Base-by-base conservation (phyloP, 176 grass and related monocot genomes). In the Eleusine indica region DNA sequence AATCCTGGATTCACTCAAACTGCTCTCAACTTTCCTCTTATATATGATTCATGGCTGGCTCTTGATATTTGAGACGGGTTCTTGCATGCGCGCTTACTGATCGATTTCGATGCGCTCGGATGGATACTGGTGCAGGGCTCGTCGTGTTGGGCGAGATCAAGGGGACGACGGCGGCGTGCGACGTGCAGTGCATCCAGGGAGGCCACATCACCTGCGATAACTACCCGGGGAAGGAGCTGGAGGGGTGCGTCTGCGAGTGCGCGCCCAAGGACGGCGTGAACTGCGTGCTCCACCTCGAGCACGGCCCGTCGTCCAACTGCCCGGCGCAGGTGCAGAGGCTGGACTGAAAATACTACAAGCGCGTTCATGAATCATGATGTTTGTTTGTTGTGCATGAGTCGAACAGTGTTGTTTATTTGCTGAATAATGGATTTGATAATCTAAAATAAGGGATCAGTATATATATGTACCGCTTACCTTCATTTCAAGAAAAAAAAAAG, bases 181-280 rank as follows among this genome's bases (percentile, higher is more conserved):
- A 7, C 11, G 61, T 75, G 38, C 21, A 25, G 78, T 90, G 88
- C 83, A 2, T 39, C 19, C 83, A 73, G 49, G 88, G 83, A 6
- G 88, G 72, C 1, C 30, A 86, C 88, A 78, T 90, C 77, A 86
- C 78, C 77, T 87, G 88, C 72, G 17, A 60, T 52, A 90, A 83
- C 78, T 89, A 89, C 78, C 63, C 44, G 44, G 9, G 11, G 2
- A 8, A 38, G 25, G 66, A 78, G 83, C 72, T 87, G 73, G 54
- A 82, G 4, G 78, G 78, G 4, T 90, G 88, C 37, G 84, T 0
- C 1, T 90, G 82, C 82, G 0, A 62, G 15, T 85, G 87, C 53
- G 82, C 82, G 15, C 87, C 82, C 16, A 28, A 56, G 51, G 21
- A 80, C 71, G 82, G 75, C 76, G 28, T 7, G 60, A 80, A 75